Conservation (phyloP, 345 rosid genomes). For the Turnera subulata region DNA sequence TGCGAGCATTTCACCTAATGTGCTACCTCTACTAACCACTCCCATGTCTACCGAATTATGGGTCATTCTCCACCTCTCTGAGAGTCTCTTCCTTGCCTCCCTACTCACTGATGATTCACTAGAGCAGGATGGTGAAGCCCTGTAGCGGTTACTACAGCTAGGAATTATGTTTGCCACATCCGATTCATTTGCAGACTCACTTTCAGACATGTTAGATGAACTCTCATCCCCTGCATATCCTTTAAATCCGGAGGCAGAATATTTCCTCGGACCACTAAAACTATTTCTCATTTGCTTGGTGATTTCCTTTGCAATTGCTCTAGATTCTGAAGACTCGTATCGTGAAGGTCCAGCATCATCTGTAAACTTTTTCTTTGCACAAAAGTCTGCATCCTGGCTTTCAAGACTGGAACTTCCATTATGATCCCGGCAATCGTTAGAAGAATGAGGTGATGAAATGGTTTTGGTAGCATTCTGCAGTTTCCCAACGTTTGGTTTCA, state of each 20-base stretch:
- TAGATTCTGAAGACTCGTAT: constrained; percentile 57
- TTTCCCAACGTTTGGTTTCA: constrained; percentile 80
- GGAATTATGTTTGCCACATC: constrained; percentile 39
- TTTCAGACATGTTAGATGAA: constrained; percentile 59
- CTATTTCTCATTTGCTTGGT: constrained; percentile 58
- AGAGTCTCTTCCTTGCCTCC: constrained; percentile 90
- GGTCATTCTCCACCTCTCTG: constrained; percentile 92
- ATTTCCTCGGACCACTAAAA: constrained; percentile 34
- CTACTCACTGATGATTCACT: constrained; percentile 65
- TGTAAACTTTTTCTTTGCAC: constrained; percentile 39
- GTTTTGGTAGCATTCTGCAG: constrained; percentile 36
- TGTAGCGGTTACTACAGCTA: constrained; percentile 35
- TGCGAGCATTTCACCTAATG: constrained; percentile 94
- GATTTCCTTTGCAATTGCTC: constrained; percentile 61
- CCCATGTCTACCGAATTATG: constrained; percentile 57
- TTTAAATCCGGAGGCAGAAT: constrained; percentile 45
- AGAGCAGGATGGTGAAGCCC: constrained; percentile 43
- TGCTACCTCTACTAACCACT: constrained; percentile 51
- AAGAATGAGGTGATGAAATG: constrained; percentile 46
- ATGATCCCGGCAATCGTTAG: constrained; percentile 36
- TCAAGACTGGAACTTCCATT: constrained; percentile 34
- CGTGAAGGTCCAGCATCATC: constrained; percentile 45
- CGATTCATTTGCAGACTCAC: constrained; percentile 68
- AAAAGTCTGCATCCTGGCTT: constrained; percentile 28
- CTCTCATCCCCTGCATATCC: constrained; percentile 81